Evolutionary conservation across 192 early-diverging fungal species (phyloP).

Genomic region (Coemansia sp.): DNA sequence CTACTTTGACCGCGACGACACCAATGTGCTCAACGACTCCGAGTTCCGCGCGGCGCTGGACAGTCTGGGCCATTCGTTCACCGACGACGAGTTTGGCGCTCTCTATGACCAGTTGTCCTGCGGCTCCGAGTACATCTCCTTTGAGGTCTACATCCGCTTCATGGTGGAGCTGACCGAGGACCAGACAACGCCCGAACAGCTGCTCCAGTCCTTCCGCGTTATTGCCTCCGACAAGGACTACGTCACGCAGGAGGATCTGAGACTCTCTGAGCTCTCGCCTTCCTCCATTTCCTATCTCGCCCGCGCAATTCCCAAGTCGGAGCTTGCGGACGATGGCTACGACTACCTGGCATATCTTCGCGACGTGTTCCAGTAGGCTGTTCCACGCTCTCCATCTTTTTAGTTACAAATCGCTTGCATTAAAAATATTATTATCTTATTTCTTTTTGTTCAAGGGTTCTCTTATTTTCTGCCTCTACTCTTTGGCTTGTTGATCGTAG

Average conservation of each 20-base stretch:
- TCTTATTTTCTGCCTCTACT: no score
- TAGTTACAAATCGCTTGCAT: not conserved
- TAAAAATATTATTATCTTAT: not conserved
- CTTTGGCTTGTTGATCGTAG: no score
- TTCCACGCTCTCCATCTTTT: not conserved
- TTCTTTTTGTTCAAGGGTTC: not conserved
- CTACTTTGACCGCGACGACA: slow-evolving; percentile 86
- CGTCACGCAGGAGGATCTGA: slow-evolving; percentile 83
- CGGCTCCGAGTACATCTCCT: slow-evolving; percentile 68
- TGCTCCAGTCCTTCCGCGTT: slow-evolving; percentile 80
- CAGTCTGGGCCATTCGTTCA: slow-evolving; percentile 67
- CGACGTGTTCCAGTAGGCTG: slow-evolving; percentile 30
- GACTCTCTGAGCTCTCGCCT: slow-evolving; percentile 72
- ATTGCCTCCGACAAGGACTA: slow-evolving; percentile 84
- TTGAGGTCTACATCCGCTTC: slow-evolving; percentile 88
- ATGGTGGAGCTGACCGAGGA: slow-evolving; percentile 87
- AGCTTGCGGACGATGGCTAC: slow-evolving; percentile 62
- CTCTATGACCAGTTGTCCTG: slow-evolving; percentile 67
- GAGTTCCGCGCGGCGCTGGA: slow-evolving; percentile 90
- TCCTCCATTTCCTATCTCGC: slow-evolving; percentile 76
- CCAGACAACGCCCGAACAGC: slow-evolving; percentile 84
- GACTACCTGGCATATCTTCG: slow-evolving; percentile 76
- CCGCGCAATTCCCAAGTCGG: slow-evolving; percentile 66
- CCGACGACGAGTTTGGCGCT: slow-evolving; percentile 74
- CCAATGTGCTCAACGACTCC: slow-evolving; percentile 70